Evolutionary conservation across 257 asterid genomes (phyloP), one percentile per base, ranked within the genome.

Genomic region (Pogostemon cablin): DNA sequence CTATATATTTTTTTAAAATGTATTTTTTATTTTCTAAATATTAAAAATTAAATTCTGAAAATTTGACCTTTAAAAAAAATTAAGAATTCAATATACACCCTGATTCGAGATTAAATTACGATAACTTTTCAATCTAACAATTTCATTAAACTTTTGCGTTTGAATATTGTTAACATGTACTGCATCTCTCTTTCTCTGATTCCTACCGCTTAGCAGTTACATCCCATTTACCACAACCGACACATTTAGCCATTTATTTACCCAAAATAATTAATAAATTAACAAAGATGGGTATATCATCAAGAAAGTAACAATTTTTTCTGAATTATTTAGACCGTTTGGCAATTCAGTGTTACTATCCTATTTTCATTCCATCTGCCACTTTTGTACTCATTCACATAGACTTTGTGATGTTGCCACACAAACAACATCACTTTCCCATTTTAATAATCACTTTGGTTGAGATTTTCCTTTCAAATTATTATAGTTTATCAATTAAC

Each of bases 381-480:
- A 46, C 25, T 65, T 62, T 40, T 65, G 52, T 73, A 47, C 47
- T 37, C 15, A 52, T 60, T 34, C 74, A 57, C 62, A 52, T 8
- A 43, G 53, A 44, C 59, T 61, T 11, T 48, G 60, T 15, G 52
- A 52, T 46, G 55, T 74, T 44, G 64, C 63, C 40, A 43, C 49
- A 17, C 62, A 17, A 35, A 43, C 69, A 50, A 55, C 43, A 53
- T 68, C 25, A 41, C 2, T 52, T 12, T 0, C 2, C 42, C 11
- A 62, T 6, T 20, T 37, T 38, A 7, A 3, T 61, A 76, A 46
- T 69, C 32, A 11, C 10, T 4, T 52, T 69, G 40, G 80, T 70
- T 76, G 76, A 69, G 35, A 48, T 44, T 0, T 38, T 25, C 68
- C 68, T 70, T 70, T 76, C 80, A 2, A 56, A 35, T 7, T 74